phyloP scores from a whole-genome alignment of 768 basidiomycete genomes.

The Cyclocybe aegerita region DNA sequence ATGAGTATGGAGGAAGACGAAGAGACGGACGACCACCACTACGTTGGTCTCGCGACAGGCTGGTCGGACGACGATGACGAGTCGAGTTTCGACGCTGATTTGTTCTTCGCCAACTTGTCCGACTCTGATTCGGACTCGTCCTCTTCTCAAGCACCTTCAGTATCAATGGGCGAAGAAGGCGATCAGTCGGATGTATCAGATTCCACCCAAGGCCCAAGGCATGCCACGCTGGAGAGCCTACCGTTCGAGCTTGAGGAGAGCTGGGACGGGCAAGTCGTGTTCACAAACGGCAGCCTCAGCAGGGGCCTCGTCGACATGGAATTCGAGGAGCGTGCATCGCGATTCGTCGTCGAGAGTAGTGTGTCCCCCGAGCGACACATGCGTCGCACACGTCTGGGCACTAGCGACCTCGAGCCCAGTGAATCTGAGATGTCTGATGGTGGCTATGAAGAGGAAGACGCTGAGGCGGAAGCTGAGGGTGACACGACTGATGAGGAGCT shows the following conservation, averaged over 20 bases:
- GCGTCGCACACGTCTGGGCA: no score
- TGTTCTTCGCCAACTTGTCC: constrained; percentile 80
- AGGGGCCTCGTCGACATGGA: constrained; percentile 65
- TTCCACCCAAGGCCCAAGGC: constrained; percentile 24
- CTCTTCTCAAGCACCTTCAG: constrained; percentile 20
- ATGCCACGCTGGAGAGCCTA: constrained; percentile 35
- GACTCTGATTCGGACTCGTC: constrained; percentile 41
- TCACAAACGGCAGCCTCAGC: constrained; percentile 63
- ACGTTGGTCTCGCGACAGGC: constrained; percentile 67
- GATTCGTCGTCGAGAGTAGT: constrained; percentile 41
- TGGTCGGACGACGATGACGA: constrained; percentile 79
- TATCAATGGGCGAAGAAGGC: constrained; percentile 42
- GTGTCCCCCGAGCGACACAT: no score
- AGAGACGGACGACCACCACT: constrained; percentile 28
- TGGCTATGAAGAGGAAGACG: constrained; percentile 47
- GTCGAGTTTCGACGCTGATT: constrained; percentile 77
- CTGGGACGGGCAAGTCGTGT: constrained; percentile 76
- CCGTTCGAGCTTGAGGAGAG: constrained; percentile 69
- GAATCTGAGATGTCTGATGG: constrained; percentile 52
- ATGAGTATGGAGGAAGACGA: constrained; percentile 28
- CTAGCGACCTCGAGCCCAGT: constrained; percentile 28
- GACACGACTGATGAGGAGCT: constrained; percentile 86
- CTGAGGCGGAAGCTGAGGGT: constrained; percentile 36
- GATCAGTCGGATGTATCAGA: constrained; percentile 43
- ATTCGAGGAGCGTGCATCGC: constrained; percentile 63